Percentiles rank a stretch among this genome's conserved stretches.
phyloP scores from a whole-genome alignment of 345 rosid species.

The Pelargonium nanum region DNA sequence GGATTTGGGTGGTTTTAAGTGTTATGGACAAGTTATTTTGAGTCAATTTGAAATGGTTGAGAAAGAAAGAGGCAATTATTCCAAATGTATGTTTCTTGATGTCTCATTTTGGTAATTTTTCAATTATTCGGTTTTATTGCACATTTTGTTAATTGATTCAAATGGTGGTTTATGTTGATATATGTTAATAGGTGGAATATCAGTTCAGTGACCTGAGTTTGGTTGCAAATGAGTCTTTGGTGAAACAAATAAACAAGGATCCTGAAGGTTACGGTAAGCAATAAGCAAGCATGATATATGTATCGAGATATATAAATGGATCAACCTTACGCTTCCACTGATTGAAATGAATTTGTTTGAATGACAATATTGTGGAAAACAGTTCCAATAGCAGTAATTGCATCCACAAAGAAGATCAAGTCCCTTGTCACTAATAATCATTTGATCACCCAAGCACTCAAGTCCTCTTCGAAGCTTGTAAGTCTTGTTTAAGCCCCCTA shows the following conservation, averaged over 20 bases:
- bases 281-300: no score
- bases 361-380: slow-evolving; percentile 8
- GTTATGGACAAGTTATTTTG: no score
- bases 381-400: slow-evolving; percentile 65
- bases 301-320: no score
- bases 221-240: slow-evolving; percentile 75
- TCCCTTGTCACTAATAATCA: slow-evolving; percentile 51
- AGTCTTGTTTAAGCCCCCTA: slow-evolving; percentile 14
- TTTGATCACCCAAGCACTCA: slow-evolving; percentile 58
- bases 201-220: slow-evolving; percentile 89
- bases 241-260: slow-evolving; percentile 71
- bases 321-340: no score
- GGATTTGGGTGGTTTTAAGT: no score
- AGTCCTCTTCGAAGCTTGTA: slow-evolving; percentile 80
- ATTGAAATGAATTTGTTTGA: not conserved
- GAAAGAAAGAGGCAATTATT: no score
- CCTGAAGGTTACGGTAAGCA: slow-evolving; percentile 84
- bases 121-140: no score
- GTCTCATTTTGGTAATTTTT: no score
- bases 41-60: no score
- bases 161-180: slow-evolving; percentile 3
- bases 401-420: slow-evolving; percentile 80
- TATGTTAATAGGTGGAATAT: slow-evolving; percentile 68
- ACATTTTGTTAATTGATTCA: not conserved
- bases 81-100: no score